A percentile compares a stretch with the other conserved stretches of the same genome.
Evolutionary conservation across 75 land plant species (phyloP).

Genomic region (Sequoiadendron giganteum): DNA sequence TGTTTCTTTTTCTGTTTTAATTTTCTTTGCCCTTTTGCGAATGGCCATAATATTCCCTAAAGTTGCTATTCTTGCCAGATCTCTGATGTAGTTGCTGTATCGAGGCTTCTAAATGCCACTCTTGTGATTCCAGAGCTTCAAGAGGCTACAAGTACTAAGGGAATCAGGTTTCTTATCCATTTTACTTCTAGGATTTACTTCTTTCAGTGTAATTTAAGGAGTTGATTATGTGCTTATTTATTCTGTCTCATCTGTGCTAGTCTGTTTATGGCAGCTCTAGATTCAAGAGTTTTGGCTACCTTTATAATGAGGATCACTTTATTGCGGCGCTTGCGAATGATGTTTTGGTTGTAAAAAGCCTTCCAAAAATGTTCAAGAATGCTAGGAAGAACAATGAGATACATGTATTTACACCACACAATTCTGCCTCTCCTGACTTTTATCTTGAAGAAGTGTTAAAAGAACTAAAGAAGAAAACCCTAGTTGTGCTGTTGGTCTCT

Average conservation of each 20-base stretch:
- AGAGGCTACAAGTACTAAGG: conserved; percentile 61
- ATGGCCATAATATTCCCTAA: conserved; percentile 18
- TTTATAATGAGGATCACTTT: conserved; percentile 80
- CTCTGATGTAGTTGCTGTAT: conserved; percentile 76
- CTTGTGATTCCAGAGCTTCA: conserved; percentile 90
- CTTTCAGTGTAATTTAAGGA: background rate
- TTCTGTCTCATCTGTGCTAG: background rate
- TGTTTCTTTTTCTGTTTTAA: background rate
- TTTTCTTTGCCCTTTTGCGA: background rate
- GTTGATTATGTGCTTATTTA: background rate
- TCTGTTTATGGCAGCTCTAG: conserved; percentile 49
- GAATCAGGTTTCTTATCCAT: conserved; percentile 59
- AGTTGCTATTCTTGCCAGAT: conserved; percentile 46
- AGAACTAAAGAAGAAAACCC: conserved; percentile 51
- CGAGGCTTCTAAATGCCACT: conserved; percentile 88
- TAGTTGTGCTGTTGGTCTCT: conserved; percentile 55
- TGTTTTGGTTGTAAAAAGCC: conserved; percentile 59
- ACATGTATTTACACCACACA: conserved; percentile 36
- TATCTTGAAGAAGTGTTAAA: conserved; percentile 65
- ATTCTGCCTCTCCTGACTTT: conserved; percentile 47
- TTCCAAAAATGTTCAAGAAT: conserved; percentile 53
- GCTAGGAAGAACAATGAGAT: conserved; percentile 42
- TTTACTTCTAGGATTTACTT: background rate
- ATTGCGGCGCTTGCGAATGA: conserved; percentile 65
- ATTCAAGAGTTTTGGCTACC: conserved; percentile 80